Base-by-base conservation (phyloP, 2,329 filamentous ascomycete genomes). In the Tolypocladium inflatum region DNA sequence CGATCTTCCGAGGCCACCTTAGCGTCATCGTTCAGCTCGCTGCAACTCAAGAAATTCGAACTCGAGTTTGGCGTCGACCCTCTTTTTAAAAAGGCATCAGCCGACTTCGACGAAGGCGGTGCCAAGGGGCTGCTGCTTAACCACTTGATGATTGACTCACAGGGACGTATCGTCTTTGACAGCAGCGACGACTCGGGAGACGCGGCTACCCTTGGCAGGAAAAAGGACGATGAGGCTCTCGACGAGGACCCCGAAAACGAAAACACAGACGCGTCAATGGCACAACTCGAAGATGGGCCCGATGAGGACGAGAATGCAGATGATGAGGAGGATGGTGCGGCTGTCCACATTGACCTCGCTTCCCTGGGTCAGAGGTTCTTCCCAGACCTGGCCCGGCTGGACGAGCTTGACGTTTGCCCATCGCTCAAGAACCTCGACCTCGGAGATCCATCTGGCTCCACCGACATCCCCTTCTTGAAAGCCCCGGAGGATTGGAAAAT, bases 11-110 rank as follows among this genome's bases (percentile, higher is more conserved):
- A 99, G 74, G 88, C 90, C n/a, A 99, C 94, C 0, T 79, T 99
- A 7, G 94, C 90, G 3, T 87, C 90, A 0, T 94, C 90, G 0
- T 97, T 97, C 71, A 84, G 88, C 48, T 87, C 92, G 21, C 71
- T 99, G 57, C 91, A 96, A 70, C 80, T 97, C 65, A 99, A 99
- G 75, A 99, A 97, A 73, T 92, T 99, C 67, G 94, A 99, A 66
- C 81, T 97, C 51, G 94, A 99, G 68, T 97, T 99, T 64, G 87
- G 92, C 0, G 93, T 99, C 6, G 94, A 99, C 68, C 94, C 94
- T 2, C 76, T 99, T n/a, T 99, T 99, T 82, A 99, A 99, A 70
- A 99, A 99, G 70, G 93, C 93, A 0, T 96, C 93, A 7, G 94
- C 94, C 50, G 94, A 99, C 75, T 99, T 99, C 64, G 94, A 99